Base-by-base conservation (phyloP, 208 protist species). In the Leishmania turanica region DNA sequence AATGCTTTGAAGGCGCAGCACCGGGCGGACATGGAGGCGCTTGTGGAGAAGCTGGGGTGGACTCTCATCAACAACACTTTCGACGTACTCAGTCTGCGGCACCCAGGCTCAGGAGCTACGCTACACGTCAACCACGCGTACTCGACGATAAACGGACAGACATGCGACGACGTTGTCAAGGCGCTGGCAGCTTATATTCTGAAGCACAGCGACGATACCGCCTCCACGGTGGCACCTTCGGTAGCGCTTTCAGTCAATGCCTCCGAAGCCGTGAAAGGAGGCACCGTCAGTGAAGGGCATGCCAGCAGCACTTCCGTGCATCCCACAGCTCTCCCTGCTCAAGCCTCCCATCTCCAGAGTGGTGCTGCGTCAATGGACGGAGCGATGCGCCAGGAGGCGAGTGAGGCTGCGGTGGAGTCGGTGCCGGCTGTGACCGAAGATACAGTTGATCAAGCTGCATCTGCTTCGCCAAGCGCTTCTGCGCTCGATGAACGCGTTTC, bases 91-190 rank as follows among this genome's bases (percentile, higher is more conserved):
- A 86, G 82, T 53, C 66, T 86, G 45, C 77, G 78, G 17, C 82
- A 86, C 66, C 82, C 82, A 0, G 62, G 31, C 53, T 82, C 73
- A 0, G 74, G 78, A 1, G 78, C 71, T 64, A 77, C 75, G 77
- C 78, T 86, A 51, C 82, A 86, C 56, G 74, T 64, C 13, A 86
- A 86, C 56, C 82, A 76, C 65, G 56, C 77, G 7, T 80, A 86
- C 78, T 60, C 64, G 51, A 77, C 78, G 42, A 80, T 86, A 37
- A 86, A 86, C 68, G 82, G 82, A 0, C 70, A 72, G 74, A 9
- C 77, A 8, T 86, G 82, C 74, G 78, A 56, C 1, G 68, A 80
- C 17, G 74, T 86, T 58, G 73, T 78, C 5, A 79, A 75, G 73
- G 47, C 82, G 62, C 78, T 86, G 53, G 82, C 82, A 8, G 72